Percentiles rank a stretch among this genome's conserved stretches.
phyloP scores from a whole-genome alignment of 2,329 filamentous ascomycete species.

The Aspergillus bombycis region DNA sequence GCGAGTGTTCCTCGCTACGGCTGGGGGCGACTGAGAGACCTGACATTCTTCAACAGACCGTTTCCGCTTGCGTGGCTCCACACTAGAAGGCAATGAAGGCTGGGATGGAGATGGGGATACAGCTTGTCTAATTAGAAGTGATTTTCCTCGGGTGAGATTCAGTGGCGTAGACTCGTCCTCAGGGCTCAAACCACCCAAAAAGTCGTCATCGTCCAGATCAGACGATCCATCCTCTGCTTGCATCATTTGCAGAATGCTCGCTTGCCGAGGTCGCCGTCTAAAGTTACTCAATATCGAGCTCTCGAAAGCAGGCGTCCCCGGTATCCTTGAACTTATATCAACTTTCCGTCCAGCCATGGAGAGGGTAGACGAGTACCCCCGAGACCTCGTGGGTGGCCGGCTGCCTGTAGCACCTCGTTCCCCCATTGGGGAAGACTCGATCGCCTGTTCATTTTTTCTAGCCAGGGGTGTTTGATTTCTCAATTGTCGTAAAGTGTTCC shows the following conservation, averaged over 20 bases:
- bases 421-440: slow-evolving; percentile 39
- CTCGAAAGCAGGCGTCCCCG: slow-evolving; percentile 47
- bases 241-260: slow-evolving; percentile 50
- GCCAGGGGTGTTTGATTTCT: slow-evolving; percentile 36
- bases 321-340: slow-evolving; percentile 38
- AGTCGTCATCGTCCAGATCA: slow-evolving; percentile 43
- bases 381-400: slow-evolving; percentile 40
- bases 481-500: slow-evolving; percentile 24
- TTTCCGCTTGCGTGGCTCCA: slow-evolving; percentile 43
- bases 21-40: slow-evolving; percentile 31
- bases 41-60: slow-evolving; percentile 30
- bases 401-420: slow-evolving; percentile 37
- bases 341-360: slow-evolving; percentile 42
- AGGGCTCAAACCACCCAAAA: slow-evolving; percentile 46
- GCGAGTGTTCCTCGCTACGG: slow-evolving; percentile 24
- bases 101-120: slow-evolving; percentile 28
- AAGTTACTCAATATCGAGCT: slow-evolving; percentile 50
- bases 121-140: slow-evolving; percentile 27
- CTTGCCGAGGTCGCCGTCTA: slow-evolving; percentile 46
- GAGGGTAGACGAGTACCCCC: slow-evolving; percentile 44
- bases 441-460: slow-evolving; percentile 36
- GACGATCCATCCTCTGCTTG: slow-evolving; percentile 45
- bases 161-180: slow-evolving; percentile 51
- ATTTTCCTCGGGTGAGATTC: slow-evolving; percentile 38
- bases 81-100: slow-evolving; percentile 30